Base-by-base conservation (phyloP, 257 asterid species). In the Nemophila menziesii region DNA sequence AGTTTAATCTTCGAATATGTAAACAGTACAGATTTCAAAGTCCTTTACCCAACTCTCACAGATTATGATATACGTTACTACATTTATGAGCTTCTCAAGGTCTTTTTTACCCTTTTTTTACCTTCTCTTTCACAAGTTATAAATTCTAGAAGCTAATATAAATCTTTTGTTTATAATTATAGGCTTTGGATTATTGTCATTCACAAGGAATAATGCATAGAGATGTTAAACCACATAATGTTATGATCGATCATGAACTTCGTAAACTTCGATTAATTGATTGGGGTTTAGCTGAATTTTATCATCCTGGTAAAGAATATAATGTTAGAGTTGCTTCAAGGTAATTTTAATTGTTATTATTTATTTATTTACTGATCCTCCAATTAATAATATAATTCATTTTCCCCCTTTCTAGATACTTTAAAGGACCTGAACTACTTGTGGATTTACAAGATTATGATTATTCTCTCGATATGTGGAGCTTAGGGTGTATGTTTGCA, bases 401-500 rank as follows among this genome's bases (percentile, higher is more conserved):
- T 5, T 49, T 23, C 9, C 10, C 12, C 11, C 20, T 10, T n/a
- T 23, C 12, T 29, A 64, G 75, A 43, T 69, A 69, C 44, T 64
- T 69, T 39, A 69, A 69, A 44, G 68, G 75, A 19, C 72, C 72
- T 38, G 75, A 69, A 43, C 68, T 78, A 40, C 83, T 78, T 20
- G 89, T 78, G 23, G 89, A 78, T 72, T 64, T 74, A 75, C 83
- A 78, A 78, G 80, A 74, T 55, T 78, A 78, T 34, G 84, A 78
- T 51, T 74, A 78, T 61, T 78, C 90, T n/a, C 65, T 78, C 68
- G 80, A 74, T 57, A 46, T 71, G 76, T 78, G 90, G 84, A 78
- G 90, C 72, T 61, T 78, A 39, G 90, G 90, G 39, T 78, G 90
- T 36, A 66, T 62, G 74, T 58, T 62, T 44, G 67, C 74, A 19